Percentiles rank a stretch among this genome's conserved stretches.
phyloP scores from a whole-genome alignment of 331 rosid genomes.

The Quercus tomentella region DNA sequence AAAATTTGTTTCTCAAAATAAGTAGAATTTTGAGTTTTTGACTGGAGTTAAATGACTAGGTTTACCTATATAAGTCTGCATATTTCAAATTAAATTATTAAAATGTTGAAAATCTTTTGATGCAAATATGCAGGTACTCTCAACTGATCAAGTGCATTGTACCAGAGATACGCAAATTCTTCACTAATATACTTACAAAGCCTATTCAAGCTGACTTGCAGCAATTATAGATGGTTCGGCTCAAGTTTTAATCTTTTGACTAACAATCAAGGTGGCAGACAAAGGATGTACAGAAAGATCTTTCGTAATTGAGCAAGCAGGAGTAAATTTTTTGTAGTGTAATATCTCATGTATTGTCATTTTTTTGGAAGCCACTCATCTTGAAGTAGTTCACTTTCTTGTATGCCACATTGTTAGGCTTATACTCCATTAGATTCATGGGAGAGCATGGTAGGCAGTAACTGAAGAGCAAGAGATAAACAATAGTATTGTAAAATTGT shows the following conservation, averaged over 20 bases:
- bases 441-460: too few relatives aligned
- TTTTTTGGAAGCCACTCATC: not conserved
- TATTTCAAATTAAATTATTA: not conserved
- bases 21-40: too few relatives aligned
- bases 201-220: not conserved
- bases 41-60: too few relatives aligned
- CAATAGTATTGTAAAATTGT: too few relatives aligned
- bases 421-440: too few relatives aligned
- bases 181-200: conserved; percentile 30
- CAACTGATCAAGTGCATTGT: conserved; percentile 22
- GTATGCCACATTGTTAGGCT: too few relatives aligned
- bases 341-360: not conserved
- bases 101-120: not conserved
- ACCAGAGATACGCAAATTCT: conserved; percentile 32
- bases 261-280: not conserved
- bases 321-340: not conserved
- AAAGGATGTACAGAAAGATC: not conserved
- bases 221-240: not conserved
- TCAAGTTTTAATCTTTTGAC: not conserved
- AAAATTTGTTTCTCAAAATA: too few relatives aligned
- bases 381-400: too few relatives aligned
- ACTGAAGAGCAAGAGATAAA: too few relatives aligned
- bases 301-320: not conserved
- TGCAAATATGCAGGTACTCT: conserved; percentile 33
- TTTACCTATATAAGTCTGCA: too few relatives aligned